Base-by-base conservation (phyloP, 768 basidiomycete species). In the Boletus tylopilopsis region DNA sequence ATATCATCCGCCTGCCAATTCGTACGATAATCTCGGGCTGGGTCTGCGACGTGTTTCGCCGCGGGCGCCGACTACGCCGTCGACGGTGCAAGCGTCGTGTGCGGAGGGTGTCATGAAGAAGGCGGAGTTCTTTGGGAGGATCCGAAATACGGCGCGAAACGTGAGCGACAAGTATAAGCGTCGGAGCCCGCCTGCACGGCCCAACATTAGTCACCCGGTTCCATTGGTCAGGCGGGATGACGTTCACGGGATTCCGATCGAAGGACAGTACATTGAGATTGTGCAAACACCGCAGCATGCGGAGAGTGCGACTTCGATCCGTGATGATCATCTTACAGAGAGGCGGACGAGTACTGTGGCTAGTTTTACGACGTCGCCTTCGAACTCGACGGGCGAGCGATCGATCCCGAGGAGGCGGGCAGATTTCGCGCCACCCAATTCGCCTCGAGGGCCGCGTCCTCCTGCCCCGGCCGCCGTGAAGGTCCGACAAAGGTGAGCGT, bases 321-420 rank as follows among this genome's bases (percentile, higher is more conserved):
- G 73, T 24, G 76, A 73, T 34, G 57, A 65, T 12, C 56, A 60
- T 19, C 27, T 58, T 8, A 57, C 58, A 12, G 63, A 62, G 21
- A 70, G 62, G 50, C 51, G 62, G 21, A 58, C 75, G 51, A 68
- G 64, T 33, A 76, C 76, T 3, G 71, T 77, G 42, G 73, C 78
- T 37, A 76, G 77, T 49, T 64, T 76, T 25, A 63, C 63, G 2
- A 74, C 73, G 29, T 85, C 85, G 2, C 84, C 84, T 7, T 85
- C 85, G 10, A 75, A 74, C 19, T 87, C 85, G 30, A 85, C 82
- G 1, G 83, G 73, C 19, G 77, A 75, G 19, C 74, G 78, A 43
- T 87, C 85, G 6, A 81, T 85, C 47, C 86, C 85, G 22, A 75
- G 79, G 35, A 72, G 84, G 42, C 74, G 86, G 51, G 75, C 82